Conservation (phyloP, 2,329 filamentous ascomycete genomes). For the Hymenoscyphus scutula region DNA sequence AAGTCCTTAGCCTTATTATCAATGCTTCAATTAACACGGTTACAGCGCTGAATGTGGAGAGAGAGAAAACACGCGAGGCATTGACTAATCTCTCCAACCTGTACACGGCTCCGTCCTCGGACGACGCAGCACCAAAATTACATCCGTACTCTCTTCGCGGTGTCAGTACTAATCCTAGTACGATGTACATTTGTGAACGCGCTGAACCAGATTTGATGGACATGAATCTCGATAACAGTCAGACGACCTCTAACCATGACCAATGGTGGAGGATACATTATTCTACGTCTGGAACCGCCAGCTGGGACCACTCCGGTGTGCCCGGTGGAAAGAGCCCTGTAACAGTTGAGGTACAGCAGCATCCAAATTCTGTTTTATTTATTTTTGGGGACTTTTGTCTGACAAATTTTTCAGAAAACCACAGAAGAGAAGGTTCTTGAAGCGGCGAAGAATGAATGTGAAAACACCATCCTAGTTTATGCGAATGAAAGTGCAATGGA, state of each 20-base stretch:
- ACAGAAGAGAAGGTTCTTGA: slow-evolving; percentile 45
- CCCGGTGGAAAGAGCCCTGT: slow-evolving; percentile 38
- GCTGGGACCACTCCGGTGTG: neutral
- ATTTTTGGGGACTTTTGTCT: neutral
- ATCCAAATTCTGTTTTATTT: neutral
- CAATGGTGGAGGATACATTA: slow-evolving; percentile 58
- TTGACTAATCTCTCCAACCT: slow-evolving; percentile 42
- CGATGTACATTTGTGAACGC: slow-evolving; percentile 51
- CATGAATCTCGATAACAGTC: slow-evolving; percentile 36
- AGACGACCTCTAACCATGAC: slow-evolving; percentile 35
- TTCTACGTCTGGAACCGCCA: slow-evolving; percentile 35
- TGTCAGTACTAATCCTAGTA: slow-evolving; percentile 46
- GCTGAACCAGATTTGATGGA: slow-evolving; percentile 44
- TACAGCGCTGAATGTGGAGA: slow-evolving; percentile 33
- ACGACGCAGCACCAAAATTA: slow-evolving; percentile 26
- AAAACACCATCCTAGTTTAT: slow-evolving; percentile 50
- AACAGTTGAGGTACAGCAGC: slow-evolving; percentile 46
- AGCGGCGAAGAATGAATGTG: slow-evolving; percentile 48
- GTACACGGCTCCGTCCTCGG: slow-evolving; percentile 35
- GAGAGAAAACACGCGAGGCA: slow-evolving; percentile 30
- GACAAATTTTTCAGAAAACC: slow-evolving; percentile 43
- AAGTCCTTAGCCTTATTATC: neutral
- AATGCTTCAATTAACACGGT: slow-evolving; percentile 21
- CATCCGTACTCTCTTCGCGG: slow-evolving; percentile 50
- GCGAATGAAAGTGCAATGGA: slow-evolving; percentile 50